A percentile compares a stretch with the other conserved stretches of the same genome.
These are phyloP conservation scores for Ophiostoma quercus DNA, from an alignment of 2,329 filamentous ascomycete species.

Conservation along the genomic window DNA sequence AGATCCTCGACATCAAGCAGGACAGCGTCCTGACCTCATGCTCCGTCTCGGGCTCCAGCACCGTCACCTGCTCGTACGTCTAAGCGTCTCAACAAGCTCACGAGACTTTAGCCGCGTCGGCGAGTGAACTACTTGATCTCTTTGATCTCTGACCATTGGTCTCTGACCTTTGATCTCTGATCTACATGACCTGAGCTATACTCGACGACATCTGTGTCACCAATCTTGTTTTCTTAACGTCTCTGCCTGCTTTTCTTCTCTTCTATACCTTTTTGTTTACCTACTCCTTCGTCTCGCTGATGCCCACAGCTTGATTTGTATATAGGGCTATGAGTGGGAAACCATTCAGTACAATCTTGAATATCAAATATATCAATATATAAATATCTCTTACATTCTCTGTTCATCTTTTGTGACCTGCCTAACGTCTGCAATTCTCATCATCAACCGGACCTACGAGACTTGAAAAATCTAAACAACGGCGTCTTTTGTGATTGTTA, in stretches of 20 bases:
- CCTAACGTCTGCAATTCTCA: too few relatives aligned
- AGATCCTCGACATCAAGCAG: constrained; percentile 36
- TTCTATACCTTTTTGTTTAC: not conserved
- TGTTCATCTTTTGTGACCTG: not conserved
- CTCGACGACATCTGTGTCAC: too few relatives aligned
- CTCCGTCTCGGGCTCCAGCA: constrained; percentile 25
- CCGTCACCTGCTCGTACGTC: constrained; percentile 42
- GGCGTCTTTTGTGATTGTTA: too few relatives aligned
- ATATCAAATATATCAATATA: not conserved
- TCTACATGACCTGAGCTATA: not conserved
- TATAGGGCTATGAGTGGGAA: not conserved
- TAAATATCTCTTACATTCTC: not conserved
- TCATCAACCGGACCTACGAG: too few relatives aligned
- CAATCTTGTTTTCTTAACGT: not conserved
- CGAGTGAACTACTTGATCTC: not conserved
- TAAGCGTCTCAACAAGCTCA: not conserved
- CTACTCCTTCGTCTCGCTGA: not conserved
- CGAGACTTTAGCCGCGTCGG: not conserved
- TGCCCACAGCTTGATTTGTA: constrained; percentile 1
- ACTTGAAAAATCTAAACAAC: not conserved
- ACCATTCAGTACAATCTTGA: not conserved
- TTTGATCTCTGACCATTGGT: too few relatives aligned
- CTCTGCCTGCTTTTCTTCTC: not conserved
- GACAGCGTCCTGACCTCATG: constrained; percentile 28
- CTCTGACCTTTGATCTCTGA: too few relatives aligned